Evolutionary conservation across 805 yeast species (phyloP).

Genomic region (Myxozyma lipomycoides): DNA sequence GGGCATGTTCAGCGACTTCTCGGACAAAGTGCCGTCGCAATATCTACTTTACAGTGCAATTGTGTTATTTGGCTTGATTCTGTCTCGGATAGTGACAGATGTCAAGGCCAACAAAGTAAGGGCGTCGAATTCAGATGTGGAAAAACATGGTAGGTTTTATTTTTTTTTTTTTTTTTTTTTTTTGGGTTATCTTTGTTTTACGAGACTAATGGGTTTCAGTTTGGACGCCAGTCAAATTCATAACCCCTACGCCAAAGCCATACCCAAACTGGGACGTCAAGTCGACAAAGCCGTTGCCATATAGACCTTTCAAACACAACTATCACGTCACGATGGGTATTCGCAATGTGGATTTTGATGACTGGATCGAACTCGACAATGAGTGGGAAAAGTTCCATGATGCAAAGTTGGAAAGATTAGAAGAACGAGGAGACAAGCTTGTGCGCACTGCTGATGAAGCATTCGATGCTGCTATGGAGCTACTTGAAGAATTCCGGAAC

Average conservation of each 20-base stretch:
- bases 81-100: background rate
- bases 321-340: conserved; percentile 69
- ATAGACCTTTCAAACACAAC: conserved; percentile 62
- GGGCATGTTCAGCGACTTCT: background rate
- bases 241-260: conserved; percentile 49
- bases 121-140: too few relatives aligned
- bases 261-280: conserved; percentile 49
- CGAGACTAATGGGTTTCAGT: too few relatives aligned
- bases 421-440: conserved; percentile 45
- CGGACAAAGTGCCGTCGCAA: background rate
- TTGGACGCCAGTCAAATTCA: conserved; percentile 54
- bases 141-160: too few relatives aligned
- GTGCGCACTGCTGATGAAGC: conserved; percentile 34
- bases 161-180: too few relatives aligned
- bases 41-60: background rate
- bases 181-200: too few relatives aligned
- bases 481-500: conserved; percentile 49
- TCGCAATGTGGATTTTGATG: conserved; percentile 54
- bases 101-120: background rate
- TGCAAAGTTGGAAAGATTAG: conserved; percentile 49
- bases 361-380: conserved; percentile 66
- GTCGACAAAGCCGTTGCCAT: conserved; percentile 55
- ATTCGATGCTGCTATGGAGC: conserved; percentile 49
- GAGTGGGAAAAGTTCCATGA: conserved; percentile 58
- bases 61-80: background rate